phyloP scores from a whole-genome alignment of 208 protist species.

The Acanthamoeba culbertsoni region DNA sequence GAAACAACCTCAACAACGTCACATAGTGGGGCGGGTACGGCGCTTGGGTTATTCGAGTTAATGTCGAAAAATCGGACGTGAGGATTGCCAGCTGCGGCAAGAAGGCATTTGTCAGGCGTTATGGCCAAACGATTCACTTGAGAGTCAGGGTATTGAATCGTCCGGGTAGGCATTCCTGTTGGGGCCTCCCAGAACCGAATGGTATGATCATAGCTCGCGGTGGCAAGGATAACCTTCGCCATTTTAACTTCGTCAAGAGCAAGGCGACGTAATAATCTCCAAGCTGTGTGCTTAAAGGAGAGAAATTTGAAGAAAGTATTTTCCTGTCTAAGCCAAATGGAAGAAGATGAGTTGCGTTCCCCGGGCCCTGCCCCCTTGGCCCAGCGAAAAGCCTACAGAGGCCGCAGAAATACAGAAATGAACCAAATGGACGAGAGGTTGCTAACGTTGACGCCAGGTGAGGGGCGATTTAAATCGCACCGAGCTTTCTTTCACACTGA shows the following conservation, averaged over 20 bases:
- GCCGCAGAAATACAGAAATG: neutral
- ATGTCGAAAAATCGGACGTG: constrained; percentile 85
- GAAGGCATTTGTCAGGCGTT: constrained; percentile 83
- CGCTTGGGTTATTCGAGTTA: constrained; percentile 65
- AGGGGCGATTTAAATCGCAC: too few relatives aligned
- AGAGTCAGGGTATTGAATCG: constrained; percentile 84
- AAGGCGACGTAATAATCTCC: too few relatives aligned
- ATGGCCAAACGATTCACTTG: constrained; percentile 88
- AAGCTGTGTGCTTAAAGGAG: too few relatives aligned
- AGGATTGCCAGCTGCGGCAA: constrained; percentile 86
- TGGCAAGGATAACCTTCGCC: constrained; percentile 75
- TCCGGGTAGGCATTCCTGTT: constrained; percentile 81
- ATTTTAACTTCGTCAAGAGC: too few relatives aligned
- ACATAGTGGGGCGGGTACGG: constrained; percentile 52
- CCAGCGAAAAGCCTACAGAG: neutral
- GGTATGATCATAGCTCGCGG: constrained; percentile 88
- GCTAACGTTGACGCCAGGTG: neutral
- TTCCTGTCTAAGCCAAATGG: neutral
- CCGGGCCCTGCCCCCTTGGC: neutral
- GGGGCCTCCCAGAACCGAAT: constrained; percentile 91
- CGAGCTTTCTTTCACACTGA: too few relatives aligned
- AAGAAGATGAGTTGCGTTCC: neutral
- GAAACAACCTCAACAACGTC: neutral
- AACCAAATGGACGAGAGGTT: neutral
- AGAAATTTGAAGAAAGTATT: neutral